Base-by-base conservation (phyloP, 129 eudicot genomes). In the Saposhnikovia divaricata region DNA sequence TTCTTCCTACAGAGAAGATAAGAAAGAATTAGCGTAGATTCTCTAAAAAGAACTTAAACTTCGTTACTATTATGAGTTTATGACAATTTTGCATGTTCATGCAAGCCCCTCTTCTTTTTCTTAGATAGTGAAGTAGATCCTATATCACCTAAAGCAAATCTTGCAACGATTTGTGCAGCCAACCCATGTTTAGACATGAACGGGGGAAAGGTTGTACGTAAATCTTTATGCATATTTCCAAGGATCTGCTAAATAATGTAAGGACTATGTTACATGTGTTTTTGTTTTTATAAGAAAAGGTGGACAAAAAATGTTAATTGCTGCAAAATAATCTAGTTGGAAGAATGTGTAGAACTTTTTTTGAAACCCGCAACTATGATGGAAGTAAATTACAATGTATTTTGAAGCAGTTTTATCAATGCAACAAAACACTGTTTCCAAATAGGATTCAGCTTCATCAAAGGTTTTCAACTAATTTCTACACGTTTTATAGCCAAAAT, bases 1-100 rank as follows among this genome's bases (percentile, higher is more conserved):
- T 96, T 85, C 99, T 89, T 80, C 99, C 99, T 96, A 75, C 82
- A 86, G 57, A 80, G 47, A 23, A 74, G 42, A n/a, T 57, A 69
- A 70, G 37, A 72, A 28, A 63, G 57, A 73, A 73, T 72, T 45
- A 82, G 53, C 47, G 19, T 34, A 42, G 75, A 12, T 31, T 68
- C 73, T 68, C 42, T 68, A 73, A 37, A 13, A 1, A 73, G 5
- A 6, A 73, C 47, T 43, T 23, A 34, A 13, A 43, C 38, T 23
- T 43, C 3, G 13, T 44, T 40, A 73, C 27, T 9, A 9, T 44
- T 44, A 6, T 34, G 37, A 34, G 37, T 34, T 34, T 34, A 34
- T 73, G 48, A 73, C 38, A 13, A n/a, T 9, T 73, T 43, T n/a
- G 25, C 77, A 73, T 73, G 37, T 73, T 5, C 21, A 42, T 23